phyloP scores from a whole-genome alignment of 1,284 basidiomycete genomes.

The Ceratobasidium sp. region DNA sequence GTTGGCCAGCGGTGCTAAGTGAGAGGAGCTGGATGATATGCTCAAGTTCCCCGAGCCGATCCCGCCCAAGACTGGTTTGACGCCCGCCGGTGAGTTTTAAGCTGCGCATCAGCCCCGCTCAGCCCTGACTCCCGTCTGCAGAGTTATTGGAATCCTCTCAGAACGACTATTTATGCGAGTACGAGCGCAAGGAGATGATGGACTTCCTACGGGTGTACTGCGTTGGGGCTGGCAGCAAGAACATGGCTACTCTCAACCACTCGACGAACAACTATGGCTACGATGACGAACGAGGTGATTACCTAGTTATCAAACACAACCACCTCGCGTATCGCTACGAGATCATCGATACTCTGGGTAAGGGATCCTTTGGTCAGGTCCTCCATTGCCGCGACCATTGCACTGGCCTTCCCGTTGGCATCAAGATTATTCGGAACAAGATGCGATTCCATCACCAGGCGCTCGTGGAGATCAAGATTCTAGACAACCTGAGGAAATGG shows the following conservation, averaged over 20 bases:
- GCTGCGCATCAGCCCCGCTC: background rate
- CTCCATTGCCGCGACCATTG: conserved; percentile 95
- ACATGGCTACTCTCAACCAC: conserved; percentile 75
- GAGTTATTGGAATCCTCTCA: conserved; percentile 71
- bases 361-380: conserved; percentile 99
- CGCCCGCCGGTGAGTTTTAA: conserved; percentile 72
- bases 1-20: conserved; percentile 81
- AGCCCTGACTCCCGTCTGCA: conserved; percentile 52
- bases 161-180: conserved; percentile 77
- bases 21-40: conserved; percentile 88
- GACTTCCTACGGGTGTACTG: conserved; percentile 90
- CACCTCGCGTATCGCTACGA: conserved; percentile 98
- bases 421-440: conserved; percentile 99
- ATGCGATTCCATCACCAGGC: conserved; percentile 99
- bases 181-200: conserved; percentile 91
- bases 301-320: conserved; percentile 88
- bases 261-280: conserved; percentile 93
- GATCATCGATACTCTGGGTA: conserved; percentile 90
- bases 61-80: conserved; percentile 72
- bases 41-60: conserved; percentile 93
- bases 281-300: conserved; percentile 98
- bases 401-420: conserved; percentile 95
- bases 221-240: conserved; percentile 81
- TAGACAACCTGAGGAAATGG: conserved; percentile 97
- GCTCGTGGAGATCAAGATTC: conserved; percentile 97